Evolutionary conservation across 306 rosid species (phyloP), one percentile per base, ranked within the genome.

Genomic region (Rosa chinensis): DNA sequence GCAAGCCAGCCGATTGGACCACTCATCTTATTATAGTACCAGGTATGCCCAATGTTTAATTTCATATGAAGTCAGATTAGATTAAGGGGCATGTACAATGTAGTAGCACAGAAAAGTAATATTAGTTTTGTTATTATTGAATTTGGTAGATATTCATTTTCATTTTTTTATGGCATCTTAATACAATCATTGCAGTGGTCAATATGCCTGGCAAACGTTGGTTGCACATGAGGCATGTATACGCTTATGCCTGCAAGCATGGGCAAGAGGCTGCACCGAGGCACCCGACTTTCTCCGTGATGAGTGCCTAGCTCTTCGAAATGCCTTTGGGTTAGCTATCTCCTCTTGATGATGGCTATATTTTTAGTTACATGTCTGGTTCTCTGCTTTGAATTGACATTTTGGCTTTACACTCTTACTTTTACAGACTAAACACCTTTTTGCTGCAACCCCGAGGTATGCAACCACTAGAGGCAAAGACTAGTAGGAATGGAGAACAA

Each of bases 161-260:
- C 63, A 69, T 74, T 56, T n/a, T 28, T 74, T 67, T 69, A 32
- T 79, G 84, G 75, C 48, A 68, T 81, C 78, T 78, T 13, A 50
- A 79, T 58, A 78, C 39, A 64, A 82, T 79, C 74, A 85, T 82
- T 92, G 85, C 86, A 95, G 89, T 78, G 93, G 98, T 77, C 98
- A 95, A 66, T 78, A 83, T 83, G 96, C 97, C 42, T 95, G 97
- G 97, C 98, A 95, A 90, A 91, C 98, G 68, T 87, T 95, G 75
- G 85, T 95, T 79, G 90, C 99, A 59, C 91, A 95, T 80, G 99
- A 95, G 59, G 98, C 99, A 61, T 91, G 98, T 73, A 88, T 93
- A 80, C 96, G 97, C 59, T 87, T 95, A 66, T 95, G 99, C 83
- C 93, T 95, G 49, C 96, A 93, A 83, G 92, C 93, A 73, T 95